Evolutionary conservation across 805 yeast species (phyloP).

Genomic region (Hanseniaspora pseudoguilliermondii): DNA sequence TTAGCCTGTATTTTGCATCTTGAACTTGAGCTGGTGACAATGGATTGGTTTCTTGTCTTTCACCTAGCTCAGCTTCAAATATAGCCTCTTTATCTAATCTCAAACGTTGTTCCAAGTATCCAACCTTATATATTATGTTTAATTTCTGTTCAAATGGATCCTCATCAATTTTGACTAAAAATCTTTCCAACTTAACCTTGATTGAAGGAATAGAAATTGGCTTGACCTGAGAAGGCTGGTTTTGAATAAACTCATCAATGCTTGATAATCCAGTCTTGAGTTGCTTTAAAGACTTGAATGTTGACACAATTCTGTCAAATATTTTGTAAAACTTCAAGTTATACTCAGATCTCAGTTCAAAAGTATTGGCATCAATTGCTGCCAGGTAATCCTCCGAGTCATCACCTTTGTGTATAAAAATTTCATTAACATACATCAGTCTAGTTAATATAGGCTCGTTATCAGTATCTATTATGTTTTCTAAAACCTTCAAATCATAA

Average conservation of each 20-base stretch:
- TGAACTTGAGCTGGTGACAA: neutral
- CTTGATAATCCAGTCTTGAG: conserved; percentile 33
- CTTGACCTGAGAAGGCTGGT: conserved; percentile 22
- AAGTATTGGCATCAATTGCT: conserved; percentile 15
- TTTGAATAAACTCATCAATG: conserved; percentile 20
- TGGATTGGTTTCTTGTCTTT: neutral
- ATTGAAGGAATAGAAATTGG: conserved; percentile 32
- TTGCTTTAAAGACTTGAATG: conserved; percentile 37
- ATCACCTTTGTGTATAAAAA: conserved; percentile 14
- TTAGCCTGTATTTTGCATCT: conserved; percentile 16
- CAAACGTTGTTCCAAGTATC: conserved; percentile 42
- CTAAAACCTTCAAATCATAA: conserved; percentile 17
- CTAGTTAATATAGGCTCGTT: conserved; percentile 17
- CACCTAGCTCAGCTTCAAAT: conserved; percentile 18
- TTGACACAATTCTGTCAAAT: conserved; percentile 38
- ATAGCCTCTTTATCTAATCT: conserved; percentile 32
- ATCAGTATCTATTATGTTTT: neutral
- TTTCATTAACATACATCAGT: conserved; percentile 17
- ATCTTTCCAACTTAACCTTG: conserved; percentile 30
- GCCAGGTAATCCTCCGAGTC: conserved; percentile 1
- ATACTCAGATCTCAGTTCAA: conserved; percentile 25
- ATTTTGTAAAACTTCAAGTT: conserved; percentile 35
- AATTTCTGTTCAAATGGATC: conserved; percentile 55
- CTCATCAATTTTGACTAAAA: conserved; percentile 43
- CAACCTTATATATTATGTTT: conserved; percentile 45